These are phyloP conservation scores for Xylaria sp. DNA, from an alignment of 2,329 filamentous ascomycete species.

Conservation along the genomic window DNA sequence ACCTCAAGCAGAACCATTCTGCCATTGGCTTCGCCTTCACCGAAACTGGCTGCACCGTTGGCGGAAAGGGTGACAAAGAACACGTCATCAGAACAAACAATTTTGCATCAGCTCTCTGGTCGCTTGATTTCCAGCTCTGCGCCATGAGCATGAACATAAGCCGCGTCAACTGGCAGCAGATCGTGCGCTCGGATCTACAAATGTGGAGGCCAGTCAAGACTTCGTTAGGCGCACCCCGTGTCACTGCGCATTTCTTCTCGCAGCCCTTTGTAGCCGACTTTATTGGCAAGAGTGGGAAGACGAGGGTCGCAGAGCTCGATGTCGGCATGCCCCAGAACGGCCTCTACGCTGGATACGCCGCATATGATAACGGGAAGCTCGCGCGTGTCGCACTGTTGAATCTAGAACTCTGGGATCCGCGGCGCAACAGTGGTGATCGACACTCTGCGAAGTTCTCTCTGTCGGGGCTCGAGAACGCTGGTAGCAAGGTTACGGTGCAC, in stretches of 20 bases:
- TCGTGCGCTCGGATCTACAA: conserved; percentile 18
- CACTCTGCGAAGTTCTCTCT: conserved; percentile 12
- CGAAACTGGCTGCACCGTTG: conserved; percentile 25
- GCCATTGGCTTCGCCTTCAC: conserved; percentile 24
- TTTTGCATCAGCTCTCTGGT: conserved; percentile 26
- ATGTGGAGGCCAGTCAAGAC: conserved; percentile 25
- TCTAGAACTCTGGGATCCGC: conserved; percentile 23
- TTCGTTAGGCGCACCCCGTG: conserved; percentile 5
- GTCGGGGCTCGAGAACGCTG: not conserved
- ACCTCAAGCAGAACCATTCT: conserved; percentile 19
- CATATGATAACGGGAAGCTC: conserved; percentile 27
- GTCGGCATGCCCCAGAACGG: conserved; percentile 16
- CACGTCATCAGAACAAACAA: conserved; percentile 18
- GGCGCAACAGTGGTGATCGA: conserved; percentile 10
- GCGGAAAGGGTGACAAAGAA: not conserved
- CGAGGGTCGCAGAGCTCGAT: conserved; percentile 20
- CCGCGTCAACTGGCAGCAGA: conserved; percentile 27
- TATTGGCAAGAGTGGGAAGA: conserved; percentile 27
- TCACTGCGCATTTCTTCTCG: conserved; percentile 26
- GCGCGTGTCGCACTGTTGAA: conserved; percentile 24
- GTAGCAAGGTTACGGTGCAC: conserved; percentile 15
- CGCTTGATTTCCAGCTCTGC: conserved; percentile 27
- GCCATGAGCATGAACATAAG: conserved; percentile 21
- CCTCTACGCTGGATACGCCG: conserved; percentile 22
- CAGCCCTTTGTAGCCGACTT: conserved; percentile 30